phyloP scores from a whole-genome alignment of 169 alveolate species.

The Nephromyces sp. region DNA sequence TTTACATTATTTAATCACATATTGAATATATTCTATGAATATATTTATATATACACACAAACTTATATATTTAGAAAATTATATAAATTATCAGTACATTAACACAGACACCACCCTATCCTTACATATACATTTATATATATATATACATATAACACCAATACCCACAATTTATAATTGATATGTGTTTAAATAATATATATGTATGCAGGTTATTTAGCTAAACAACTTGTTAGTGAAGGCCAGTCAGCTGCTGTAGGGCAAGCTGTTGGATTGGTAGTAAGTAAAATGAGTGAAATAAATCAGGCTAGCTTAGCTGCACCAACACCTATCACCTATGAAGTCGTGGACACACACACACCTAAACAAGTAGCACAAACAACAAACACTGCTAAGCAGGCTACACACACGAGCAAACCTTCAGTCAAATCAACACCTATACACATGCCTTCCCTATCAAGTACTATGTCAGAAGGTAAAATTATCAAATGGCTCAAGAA shows the following conservation, averaged over 20 bases:
- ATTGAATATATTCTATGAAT: too few relatives aligned
- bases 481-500: slow-evolving; percentile 53
- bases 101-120: too few relatives aligned
- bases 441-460: slow-evolving; percentile 46
- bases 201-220: slow-evolving; percentile 4
- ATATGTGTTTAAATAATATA: not conserved
- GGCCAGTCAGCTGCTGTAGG: slow-evolving; percentile 16
- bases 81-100: too few relatives aligned
- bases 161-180: too few relatives aligned
- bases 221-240: slow-evolving; percentile 3
- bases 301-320: not conserved
- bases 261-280: slow-evolving; percentile 2
- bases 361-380: not conserved
- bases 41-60: too few relatives aligned
- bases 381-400: not conserved
- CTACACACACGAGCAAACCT: not conserved
- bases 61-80: too few relatives aligned
- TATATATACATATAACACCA: too few relatives aligned
- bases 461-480: slow-evolving; percentile 50
- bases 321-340: too few relatives aligned
- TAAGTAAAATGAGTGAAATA: not conserved
- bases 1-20: too few relatives aligned
- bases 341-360: too few relatives aligned
- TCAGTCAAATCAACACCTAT: not conserved
- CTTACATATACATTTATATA: too few relatives aligned